These are phyloP conservation scores for Lenwebbia sp. DNA, from an alignment of 345 rosid species.

Conservation along the genomic window DNA sequence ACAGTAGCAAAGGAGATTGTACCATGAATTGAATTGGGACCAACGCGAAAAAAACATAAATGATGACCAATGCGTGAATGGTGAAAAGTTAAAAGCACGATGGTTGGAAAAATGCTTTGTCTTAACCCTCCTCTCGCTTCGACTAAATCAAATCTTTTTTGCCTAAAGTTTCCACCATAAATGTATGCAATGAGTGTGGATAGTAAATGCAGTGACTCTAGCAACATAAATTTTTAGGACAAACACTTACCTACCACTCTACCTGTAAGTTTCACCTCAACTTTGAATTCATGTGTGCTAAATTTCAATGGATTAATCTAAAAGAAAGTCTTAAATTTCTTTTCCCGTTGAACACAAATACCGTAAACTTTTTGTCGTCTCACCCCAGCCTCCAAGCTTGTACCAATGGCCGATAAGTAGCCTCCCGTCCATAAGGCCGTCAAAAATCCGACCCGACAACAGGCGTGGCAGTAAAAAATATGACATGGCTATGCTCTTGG, in stretches of 20 bases:
- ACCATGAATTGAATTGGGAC: neutral
- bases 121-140: neutral
- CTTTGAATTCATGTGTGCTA: neutral
- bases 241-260: neutral
- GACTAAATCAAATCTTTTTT: neutral
- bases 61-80: neutral
- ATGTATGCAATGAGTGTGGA: neutral
- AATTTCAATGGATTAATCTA: neutral
- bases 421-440: neutral
- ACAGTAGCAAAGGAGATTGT: neutral
- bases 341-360: neutral
- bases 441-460: neutral
- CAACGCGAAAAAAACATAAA: neutral
- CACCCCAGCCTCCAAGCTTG: neutral
- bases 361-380: neutral
- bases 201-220: neutral
- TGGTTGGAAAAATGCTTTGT: neutral
- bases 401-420: neutral
- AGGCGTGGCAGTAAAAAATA: fast-evolving
- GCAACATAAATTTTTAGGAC: neutral
- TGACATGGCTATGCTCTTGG: neutral
- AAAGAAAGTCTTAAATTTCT: neutral
- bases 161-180: neutral
- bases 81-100: neutral
- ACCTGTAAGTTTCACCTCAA: neutral